These are phyloP conservation scores for Pythium sukuiense DNA, from an alignment of 352 stramenopile genomes.

Conservation along the genomic window DNA sequence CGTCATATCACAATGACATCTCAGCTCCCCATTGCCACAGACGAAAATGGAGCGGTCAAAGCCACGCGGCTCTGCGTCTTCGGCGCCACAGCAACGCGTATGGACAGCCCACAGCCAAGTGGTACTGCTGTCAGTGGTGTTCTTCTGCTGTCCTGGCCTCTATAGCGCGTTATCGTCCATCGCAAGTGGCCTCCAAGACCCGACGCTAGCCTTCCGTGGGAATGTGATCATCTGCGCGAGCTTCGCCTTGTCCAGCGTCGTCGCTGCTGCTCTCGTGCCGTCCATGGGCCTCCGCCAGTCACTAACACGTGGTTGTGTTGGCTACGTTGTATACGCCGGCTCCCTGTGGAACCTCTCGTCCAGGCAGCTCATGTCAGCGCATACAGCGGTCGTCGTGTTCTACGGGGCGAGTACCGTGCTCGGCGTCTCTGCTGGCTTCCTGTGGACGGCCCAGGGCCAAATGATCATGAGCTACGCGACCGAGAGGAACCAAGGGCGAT, in stretches of 20 bases:
- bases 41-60: background rate
- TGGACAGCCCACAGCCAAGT: constrained; percentile 30
- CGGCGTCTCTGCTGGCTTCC: constrained; percentile 57
- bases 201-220: constrained; percentile 38
- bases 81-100: background rate
- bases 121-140: constrained; percentile 39
- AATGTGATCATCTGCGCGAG: constrained; percentile 55
- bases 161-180: constrained; percentile 61
- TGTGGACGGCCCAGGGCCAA: constrained; percentile 78
- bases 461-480: constrained; percentile 67
- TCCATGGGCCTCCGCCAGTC: constrained; percentile 40
- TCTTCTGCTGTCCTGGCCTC: constrained; percentile 52
- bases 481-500: constrained; percentile 39
- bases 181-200: constrained; percentile 38
- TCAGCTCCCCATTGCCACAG: too few species aligned
- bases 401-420: constrained; percentile 41
- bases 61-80: background rate
- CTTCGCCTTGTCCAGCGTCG: constrained; percentile 59
- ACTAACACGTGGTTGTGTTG: constrained; percentile 52
- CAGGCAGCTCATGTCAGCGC: background rate
- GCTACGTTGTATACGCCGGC: constrained; percentile 57
- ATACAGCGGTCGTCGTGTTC: constrained; percentile 13
- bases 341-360: constrained; percentile 47
- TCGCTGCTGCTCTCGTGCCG: constrained; percentile 46
- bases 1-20: too few species aligned